Evolutionary conservation across 2,329 filamentous ascomycete species (phyloP).

Genomic region (Aureobasidium mangrovei): DNA sequence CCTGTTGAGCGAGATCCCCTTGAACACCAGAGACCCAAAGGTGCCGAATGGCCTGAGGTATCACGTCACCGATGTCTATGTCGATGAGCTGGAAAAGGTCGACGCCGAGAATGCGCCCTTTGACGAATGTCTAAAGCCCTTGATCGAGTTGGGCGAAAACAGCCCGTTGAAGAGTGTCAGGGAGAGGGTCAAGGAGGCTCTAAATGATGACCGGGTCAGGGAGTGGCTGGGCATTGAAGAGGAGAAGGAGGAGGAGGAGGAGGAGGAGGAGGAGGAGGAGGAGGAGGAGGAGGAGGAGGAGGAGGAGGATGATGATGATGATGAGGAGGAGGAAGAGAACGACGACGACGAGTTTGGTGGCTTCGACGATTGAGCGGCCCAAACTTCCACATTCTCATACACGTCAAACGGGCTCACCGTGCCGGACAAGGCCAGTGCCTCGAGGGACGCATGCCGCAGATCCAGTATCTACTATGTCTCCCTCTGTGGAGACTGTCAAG

Average conservation of each 20-base stretch:
- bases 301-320: conserved; percentile 31
- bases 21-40: conserved; percentile 42
- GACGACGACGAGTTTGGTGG: conserved; percentile 58
- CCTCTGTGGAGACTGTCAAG: too few relatives aligned
- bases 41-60: conserved; percentile 77
- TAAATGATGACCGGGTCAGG: conserved; percentile 65
- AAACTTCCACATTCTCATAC: too few relatives aligned
- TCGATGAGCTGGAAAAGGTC: conserved; percentile 76
- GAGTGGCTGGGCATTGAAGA: conserved; percentile 41
- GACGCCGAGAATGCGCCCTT: conserved; percentile 42
- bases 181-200: conserved; percentile 57
- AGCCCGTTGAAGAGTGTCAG: conserved; percentile 65
- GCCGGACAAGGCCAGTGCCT: too few relatives aligned
- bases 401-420: too few relatives aligned
- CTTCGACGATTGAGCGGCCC: conserved; percentile 50
- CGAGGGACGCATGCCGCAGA: too few relatives aligned
- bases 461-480: too few relatives aligned
- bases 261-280: conserved; percentile 25
- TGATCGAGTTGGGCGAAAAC: conserved; percentile 47
- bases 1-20: conserved; percentile 39
- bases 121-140: conserved; percentile 44
- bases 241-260: conserved; percentile 27
- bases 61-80: conserved; percentile 83
- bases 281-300: conserved; percentile 31
- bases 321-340: conserved; percentile 39